A percentile compares a stretch with the other conserved stretches of the same genome.
Conservation (phyloP, 2,329 filamentous ascomycete genomes). For the Laburnicola sp. region DNA sequence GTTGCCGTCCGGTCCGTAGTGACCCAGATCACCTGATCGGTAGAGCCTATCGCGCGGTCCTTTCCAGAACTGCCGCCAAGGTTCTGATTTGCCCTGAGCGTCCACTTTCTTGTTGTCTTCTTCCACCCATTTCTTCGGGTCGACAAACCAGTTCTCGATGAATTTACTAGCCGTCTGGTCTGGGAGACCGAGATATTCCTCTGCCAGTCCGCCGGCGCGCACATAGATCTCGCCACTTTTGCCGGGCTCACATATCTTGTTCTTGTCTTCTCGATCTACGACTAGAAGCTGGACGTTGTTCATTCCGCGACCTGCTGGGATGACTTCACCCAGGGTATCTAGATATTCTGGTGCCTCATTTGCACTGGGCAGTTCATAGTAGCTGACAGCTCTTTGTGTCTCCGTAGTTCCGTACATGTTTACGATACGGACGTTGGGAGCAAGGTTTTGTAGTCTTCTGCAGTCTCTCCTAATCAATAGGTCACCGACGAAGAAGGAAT, state of each 20-base stretch:
- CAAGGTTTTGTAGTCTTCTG: slow-evolving; percentile 72
- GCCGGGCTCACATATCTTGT: slow-evolving; percentile 73
- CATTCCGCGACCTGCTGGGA: slow-evolving; percentile 86
- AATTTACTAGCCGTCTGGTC: slow-evolving; percentile 75
- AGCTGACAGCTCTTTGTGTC: slow-evolving; percentile 78
- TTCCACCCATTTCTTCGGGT: slow-evolving; percentile 69
- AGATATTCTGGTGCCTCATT: slow-evolving; percentile 66
- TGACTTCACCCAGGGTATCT: slow-evolving; percentile 69
- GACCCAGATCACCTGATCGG: slow-evolving; percentile 81
- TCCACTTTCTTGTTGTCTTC: slow-evolving; percentile 60
- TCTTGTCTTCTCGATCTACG: slow-evolving; percentile 69
- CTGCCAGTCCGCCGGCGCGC: slow-evolving; percentile 79
- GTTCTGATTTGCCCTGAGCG: slow-evolving; percentile 58
- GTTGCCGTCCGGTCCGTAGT: slow-evolving; percentile 70
- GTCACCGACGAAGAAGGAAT: slow-evolving; percentile 91
- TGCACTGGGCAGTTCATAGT: slow-evolving; percentile 73
- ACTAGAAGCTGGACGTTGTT: slow-evolving; percentile 85
- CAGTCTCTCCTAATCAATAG: slow-evolving; percentile 85
- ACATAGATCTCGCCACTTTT: slow-evolving; percentile 85
- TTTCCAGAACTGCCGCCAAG: slow-evolving; percentile 77
- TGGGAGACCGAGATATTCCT: slow-evolving; percentile 69
- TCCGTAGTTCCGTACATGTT: slow-evolving; percentile 93
- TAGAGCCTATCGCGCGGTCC: slow-evolving; percentile 87
- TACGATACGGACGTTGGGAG: slow-evolving; percentile 72
- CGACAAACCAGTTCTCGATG: slow-evolving; percentile 82